Percentiles rank a stretch among this genome's conserved stretches.
Evolutionary conservation across 2,329 filamentous ascomycete genomes (phyloP).

Genomic region (Ceratocystis albifundus): DNA sequence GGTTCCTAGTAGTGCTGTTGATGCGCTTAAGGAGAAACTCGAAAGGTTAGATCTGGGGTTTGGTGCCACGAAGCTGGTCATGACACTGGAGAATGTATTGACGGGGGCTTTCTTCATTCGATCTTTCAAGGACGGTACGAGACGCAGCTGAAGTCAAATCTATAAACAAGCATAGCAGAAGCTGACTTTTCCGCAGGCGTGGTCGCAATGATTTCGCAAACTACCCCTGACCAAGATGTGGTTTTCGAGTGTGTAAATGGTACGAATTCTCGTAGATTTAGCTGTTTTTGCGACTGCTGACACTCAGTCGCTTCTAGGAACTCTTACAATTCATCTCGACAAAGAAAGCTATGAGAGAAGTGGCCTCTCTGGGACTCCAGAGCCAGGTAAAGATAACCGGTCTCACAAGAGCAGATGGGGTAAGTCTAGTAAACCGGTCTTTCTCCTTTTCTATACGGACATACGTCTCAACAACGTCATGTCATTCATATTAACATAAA

Average conservation of each 20-base stretch:
- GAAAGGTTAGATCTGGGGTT: slow-evolving; percentile 28
- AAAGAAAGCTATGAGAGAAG: slow-evolving; percentile 72
- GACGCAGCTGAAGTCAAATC: neutral
- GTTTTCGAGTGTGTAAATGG: slow-evolving; percentile 61
- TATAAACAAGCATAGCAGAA: neutral
- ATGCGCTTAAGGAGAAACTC: slow-evolving; percentile 41
- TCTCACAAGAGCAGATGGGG: slow-evolving; percentile 60
- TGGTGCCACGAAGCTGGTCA: slow-evolving; percentile 55
- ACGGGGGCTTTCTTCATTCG: slow-evolving; percentile 66
- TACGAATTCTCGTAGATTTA: slow-evolving; percentile 27
- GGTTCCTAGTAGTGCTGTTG: slow-evolving; percentile 53
- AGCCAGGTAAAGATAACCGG: slow-evolving; percentile 46
- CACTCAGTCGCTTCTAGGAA: slow-evolving; percentile 37
- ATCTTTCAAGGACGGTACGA: slow-evolving; percentile 66
- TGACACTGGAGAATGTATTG: slow-evolving; percentile 61
- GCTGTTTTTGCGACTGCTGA: neutral
- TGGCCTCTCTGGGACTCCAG: slow-evolving; percentile 63
- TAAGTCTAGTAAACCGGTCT: slow-evolving; percentile 33
- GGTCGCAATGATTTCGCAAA: slow-evolving; percentile 73
- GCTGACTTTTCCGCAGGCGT: slow-evolving; percentile 44
- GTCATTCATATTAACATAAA: slow-evolving; percentile 26
- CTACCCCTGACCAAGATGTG: slow-evolving; percentile 56
- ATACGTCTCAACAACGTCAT: neutral
- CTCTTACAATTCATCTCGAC: slow-evolving; percentile 64
- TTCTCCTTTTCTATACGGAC: neutral